Conservation (phyloP, 2,329 filamentous ascomycete genomes). For the Fusarium sp. region DNA sequence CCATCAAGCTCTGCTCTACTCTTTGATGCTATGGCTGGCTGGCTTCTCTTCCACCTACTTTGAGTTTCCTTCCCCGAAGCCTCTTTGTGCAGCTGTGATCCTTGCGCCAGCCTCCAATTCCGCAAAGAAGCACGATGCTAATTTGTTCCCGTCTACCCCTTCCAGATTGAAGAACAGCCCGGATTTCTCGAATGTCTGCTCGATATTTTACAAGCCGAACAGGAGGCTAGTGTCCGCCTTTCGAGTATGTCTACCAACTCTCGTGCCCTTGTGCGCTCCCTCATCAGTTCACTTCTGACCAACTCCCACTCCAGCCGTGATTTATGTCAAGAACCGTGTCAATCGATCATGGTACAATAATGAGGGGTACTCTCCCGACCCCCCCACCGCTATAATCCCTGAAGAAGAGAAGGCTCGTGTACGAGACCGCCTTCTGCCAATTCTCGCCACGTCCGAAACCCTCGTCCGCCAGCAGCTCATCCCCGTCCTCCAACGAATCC, state of each 20-base stretch:
- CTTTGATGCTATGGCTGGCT: not conserved
- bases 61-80: conserved; percentile 13
- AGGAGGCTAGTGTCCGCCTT: conserved; percentile 83
- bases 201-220: conserved; percentile 89
- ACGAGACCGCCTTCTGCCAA: conserved; percentile 86
- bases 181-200: conserved; percentile 92
- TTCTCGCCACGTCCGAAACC: conserved; percentile 81
- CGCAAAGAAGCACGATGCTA: conserved; percentile 18
- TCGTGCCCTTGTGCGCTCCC: conserved; percentile 33
- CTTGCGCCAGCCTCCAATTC: conserved; percentile 23
- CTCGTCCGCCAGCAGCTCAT: conserved; percentile 92
- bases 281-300: conserved; percentile 23
- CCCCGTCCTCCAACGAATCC: conserved; percentile 92
- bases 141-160: conserved; percentile 24
- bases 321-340: conserved; percentile 98
- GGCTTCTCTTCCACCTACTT: not conserved
- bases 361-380: conserved; percentile 76
- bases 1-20: not conserved
- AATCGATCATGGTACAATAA: conserved; percentile 87
- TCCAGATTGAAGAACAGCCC: conserved; percentile 85
- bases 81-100: conserved; percentile 21
- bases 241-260: conserved; percentile 73
- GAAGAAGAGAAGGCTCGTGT: conserved; percentile 91
- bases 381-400: conserved; percentile 69
- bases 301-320: conserved; percentile 71